Base-by-base conservation (phyloP, 495 filamentous ascomycete genomes). In the Daldinia bambusicola region DNA sequence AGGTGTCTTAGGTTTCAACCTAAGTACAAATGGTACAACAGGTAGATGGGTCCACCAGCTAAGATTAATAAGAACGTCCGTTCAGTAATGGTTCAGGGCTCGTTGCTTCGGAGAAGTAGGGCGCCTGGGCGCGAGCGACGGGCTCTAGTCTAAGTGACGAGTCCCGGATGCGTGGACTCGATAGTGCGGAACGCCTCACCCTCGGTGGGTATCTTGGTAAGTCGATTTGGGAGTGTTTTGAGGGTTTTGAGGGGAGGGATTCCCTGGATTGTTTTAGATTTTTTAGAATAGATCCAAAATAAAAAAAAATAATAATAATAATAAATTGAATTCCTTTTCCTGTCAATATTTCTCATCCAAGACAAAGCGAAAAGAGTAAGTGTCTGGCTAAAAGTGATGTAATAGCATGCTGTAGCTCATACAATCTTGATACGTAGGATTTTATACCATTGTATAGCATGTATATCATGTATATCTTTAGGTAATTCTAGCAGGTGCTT, bases 121-220 rank as follows among this genome's bases (percentile, higher is more conserved):
- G 58, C 57, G 68, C n/a, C 1, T 26, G 26, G 26, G 26, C 26
- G 26, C 26, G 26, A 26, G 59, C 61, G 63, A 59, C 40, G 53
- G 31, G 8, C 31, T 65, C 61, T 65, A 53, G 45, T 48, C 16
- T 22, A 63, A 22, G 64, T 64, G 52, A 67, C 69, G 55, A 71
- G 69, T 63, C 69, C 63, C 63, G 59, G 69, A 68, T 72, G 60
- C 64, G 69, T 72, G 60, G 60, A 58, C 64, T 72, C 70, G 65
- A 72, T 72, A 72, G 70, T 69, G 70, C 61, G 43, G 45, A 69
- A 65, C 65, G 61, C 70, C 70, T 65, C 43, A 18, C 43, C 16
- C 16, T 48, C 16, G 55, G 65, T 72, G 64, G 70, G 53, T 72
- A 36, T 36, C 34, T 36, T 36, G 34, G 34, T 36, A 68, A 61